A percentile compares a stretch with the other conserved stretches of the same genome.
phyloP scores from a whole-genome alignment of 257 asterid species.

The Rhazya stricta region DNA sequence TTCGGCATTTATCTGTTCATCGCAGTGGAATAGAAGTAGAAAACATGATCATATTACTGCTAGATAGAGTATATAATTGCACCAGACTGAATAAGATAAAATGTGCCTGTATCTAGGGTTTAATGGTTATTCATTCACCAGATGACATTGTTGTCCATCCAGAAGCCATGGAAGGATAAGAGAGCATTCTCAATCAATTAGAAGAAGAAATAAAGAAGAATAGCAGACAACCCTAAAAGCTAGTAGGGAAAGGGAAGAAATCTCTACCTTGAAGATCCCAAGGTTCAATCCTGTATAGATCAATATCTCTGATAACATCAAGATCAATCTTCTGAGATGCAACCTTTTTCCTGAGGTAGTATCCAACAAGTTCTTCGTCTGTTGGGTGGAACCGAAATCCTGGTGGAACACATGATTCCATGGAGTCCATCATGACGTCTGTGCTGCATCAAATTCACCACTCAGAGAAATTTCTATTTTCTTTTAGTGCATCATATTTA shows the following conservation, averaged over 20 bases:
- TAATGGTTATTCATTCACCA: not conserved
- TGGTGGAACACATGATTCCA: constrained; percentile 68
- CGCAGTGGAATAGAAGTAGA: not conserved
- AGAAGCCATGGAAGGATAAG: no score
- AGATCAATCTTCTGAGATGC: constrained; percentile 74
- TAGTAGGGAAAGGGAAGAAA: not conserved
- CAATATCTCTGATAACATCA: constrained; percentile 65
- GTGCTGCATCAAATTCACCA: constrained; percentile 47
- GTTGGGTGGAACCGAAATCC: constrained; percentile 79
- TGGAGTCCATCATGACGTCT: constrained; percentile 32
- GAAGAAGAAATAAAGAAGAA: no score
- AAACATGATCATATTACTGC: not conserved
- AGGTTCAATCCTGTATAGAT: constrained; percentile 70
- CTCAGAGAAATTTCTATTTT: constrained; percentile 1
- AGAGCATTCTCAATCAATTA: no score
- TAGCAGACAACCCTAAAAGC: not conserved
- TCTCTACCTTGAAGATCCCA: constrained; percentile 70
- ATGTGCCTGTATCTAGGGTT: not conserved
- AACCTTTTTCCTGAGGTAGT: constrained; percentile 61
- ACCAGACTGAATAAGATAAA: not conserved
- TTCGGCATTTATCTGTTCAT: constrained; percentile 51
- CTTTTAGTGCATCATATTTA: constrained; percentile 22
- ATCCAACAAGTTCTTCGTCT: constrained; percentile 67
- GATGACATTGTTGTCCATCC: no score
- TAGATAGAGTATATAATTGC: not conserved